A percentile compares a stretch with the other conserved stretches of the same genome.
phyloP scores from a whole-genome alignment of 805 yeast species.

The Yamadazyma laniorum region DNA sequence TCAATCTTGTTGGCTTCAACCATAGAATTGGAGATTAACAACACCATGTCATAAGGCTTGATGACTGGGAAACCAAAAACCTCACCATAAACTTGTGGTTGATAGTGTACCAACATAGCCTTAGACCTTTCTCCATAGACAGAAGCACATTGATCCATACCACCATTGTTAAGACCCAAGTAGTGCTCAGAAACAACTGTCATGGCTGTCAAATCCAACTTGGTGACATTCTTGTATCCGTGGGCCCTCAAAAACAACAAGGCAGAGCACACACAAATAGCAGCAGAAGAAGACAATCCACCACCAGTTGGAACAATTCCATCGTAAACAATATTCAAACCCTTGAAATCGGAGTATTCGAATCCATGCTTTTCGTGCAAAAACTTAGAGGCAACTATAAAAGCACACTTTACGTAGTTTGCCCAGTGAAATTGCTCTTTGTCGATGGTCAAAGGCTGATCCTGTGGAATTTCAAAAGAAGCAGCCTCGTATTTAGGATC shows the following conservation, averaged over 20 bases:
- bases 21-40: conserved; percentile 63
- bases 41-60: conserved; percentile 43
- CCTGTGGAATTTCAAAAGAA: conserved; percentile 41
- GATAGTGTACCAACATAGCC: conserved; percentile 59
- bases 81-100: conserved; percentile 54
- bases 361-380: conserved; percentile 32
- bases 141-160: conserved; percentile 76
- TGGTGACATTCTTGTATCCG: conserved; percentile 42
- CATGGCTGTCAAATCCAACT: conserved; percentile 53
- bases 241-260: conserved; percentile 55
- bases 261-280: conserved; percentile 65
- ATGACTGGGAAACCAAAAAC: conserved; percentile 54
- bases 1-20: conserved; percentile 63
- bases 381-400: conserved; percentile 55
- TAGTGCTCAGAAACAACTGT: conserved; percentile 68
- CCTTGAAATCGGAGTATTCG: conserved; percentile 33
- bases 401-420: conserved; percentile 67
- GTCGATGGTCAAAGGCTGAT: conserved; percentile 46
- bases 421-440: conserved; percentile 55
- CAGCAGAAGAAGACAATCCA: conserved; percentile 71
- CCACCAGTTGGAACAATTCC: conserved; percentile 74
- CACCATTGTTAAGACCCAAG: conserved; percentile 76
- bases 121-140: conserved; percentile 59
- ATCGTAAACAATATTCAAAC: conserved; percentile 52
- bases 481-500: conserved; percentile 34